phyloP scores from a whole-genome alignment of 257 asterid genomes.

The Verbena officinalis region DNA sequence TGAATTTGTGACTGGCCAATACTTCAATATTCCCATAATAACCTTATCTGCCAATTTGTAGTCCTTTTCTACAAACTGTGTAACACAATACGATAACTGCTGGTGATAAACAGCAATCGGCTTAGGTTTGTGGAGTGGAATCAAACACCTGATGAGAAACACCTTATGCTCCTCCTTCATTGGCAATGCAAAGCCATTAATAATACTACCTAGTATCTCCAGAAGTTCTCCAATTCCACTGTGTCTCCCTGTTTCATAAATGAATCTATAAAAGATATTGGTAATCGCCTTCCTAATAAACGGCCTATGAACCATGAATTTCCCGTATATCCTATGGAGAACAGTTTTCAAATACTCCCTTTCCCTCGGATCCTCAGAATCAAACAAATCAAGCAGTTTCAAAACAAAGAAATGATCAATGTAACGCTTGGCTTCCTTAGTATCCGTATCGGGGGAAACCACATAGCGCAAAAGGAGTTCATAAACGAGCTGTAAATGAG shows the following conservation, averaged over 20 bases:
- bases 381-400: conserved; percentile 72
- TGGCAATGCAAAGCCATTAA: conserved; percentile 90
- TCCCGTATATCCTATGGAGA: conserved; percentile 83
- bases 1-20: conserved; percentile 79
- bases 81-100: conserved; percentile 70
- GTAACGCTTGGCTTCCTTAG: conserved; percentile 70
- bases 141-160: conserved; percentile 76
- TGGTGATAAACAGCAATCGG: conserved; percentile 62
- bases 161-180: conserved; percentile 96
- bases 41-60: conserved; percentile 69
- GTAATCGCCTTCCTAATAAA: conserved; percentile 84
- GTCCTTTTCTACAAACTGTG: conserved; percentile 85
- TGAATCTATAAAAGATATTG: conserved; percentile 71
- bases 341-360: conserved; percentile 87
- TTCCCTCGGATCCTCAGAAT: conserved; percentile 85
- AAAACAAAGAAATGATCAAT: conserved; percentile 73
- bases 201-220: conserved; percentile 91
- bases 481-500: conserved; percentile 70
- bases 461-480: conserved; percentile 75
- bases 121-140: conserved; percentile 90
- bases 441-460: conserved; percentile 69
- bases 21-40: conserved; percentile 78
- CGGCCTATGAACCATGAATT: conserved; percentile 91
- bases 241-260: conserved; percentile 76
- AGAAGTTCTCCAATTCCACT: conserved; percentile 81